Evolutionary conservation across 2,329 filamentous ascomycete species (phyloP), one percentile per base, ranked within the genome.

Genomic region (Scytalidium sp.): DNA sequence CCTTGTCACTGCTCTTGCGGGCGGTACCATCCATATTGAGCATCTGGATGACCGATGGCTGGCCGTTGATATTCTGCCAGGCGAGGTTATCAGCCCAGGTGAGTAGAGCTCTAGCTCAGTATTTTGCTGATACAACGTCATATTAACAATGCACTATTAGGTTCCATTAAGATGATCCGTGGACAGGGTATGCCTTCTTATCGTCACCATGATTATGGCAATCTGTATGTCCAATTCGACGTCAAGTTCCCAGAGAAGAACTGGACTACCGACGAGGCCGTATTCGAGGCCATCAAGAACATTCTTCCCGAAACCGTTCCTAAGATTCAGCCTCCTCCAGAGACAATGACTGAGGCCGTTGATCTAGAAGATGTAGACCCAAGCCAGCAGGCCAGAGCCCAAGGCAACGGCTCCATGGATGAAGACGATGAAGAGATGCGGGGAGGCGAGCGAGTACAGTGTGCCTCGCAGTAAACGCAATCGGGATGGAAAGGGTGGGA

Each of bases 21-120:
- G 95, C 64, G 94, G 94, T 56, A 87, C 84, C 48, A 86, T 99
- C 64, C 90, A 85, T 71, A 84, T 99, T 61, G 94, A 99, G 79
- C 94, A 99, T 70, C 85, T 99, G 43, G 94, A 99, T 67, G 94
- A 99, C 42, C 84, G 94, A 69, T 99, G 94, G 94, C 77, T 99
- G 70, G 92, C 87, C 50, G 87, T 99, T 47, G 90, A 94, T 51
- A 95, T 99, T 60, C 79, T 89, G 51, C 91, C 94, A 15, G 95
- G 94, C 67, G 94, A 99, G 75, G 91, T 94, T 56, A 96, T 99
- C 66, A 84, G 87, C 65, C 90, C 88, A 73, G 88, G 91, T 95
- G 85, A 72, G 86, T 49, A 15, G 8, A 39, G 23, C 51, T 43
- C 44, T 27, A 19, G 46, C 22, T 23, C 23, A 17, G 46, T 47